These are phyloP conservation scores for Ceratocystis harringtonii DNA, from an alignment of 2,329 filamentous ascomycete genomes.

Conservation along the genomic window DNA sequence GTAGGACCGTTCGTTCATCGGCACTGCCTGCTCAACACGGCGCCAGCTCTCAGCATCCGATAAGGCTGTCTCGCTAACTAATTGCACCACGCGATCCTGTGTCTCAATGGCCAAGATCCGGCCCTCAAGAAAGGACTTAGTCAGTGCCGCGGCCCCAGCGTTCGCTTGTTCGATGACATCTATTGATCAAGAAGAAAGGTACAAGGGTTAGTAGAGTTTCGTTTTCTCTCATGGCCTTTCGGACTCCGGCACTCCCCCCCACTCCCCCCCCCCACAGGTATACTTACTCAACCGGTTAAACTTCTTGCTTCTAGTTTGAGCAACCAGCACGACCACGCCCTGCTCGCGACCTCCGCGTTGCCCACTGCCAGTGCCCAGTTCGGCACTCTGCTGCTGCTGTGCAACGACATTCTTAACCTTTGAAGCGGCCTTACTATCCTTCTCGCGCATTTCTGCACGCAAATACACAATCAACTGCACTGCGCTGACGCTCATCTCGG, in stretches of 20 bases:
- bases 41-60: conserved; percentile 76
- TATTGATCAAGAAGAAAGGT: conserved; percentile 4
- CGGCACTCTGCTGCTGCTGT: conserved; percentile 18
- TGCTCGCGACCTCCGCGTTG: conserved; percentile 32
- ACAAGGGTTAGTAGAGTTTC: too few species aligned
- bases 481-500: conserved; percentile 47
- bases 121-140: conserved; percentile 57
- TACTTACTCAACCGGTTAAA: conserved; percentile 51
- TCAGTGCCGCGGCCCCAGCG: conserved; percentile 41
- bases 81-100: conserved; percentile 64
- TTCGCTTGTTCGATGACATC: conserved; percentile 72
- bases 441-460: conserved; percentile 64
- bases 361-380: conserved; percentile 21
- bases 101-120: conserved; percentile 82
- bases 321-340: conserved; percentile 71
- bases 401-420: conserved; percentile 26
- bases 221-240: background rate
- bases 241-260: background rate
- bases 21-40: conserved; percentile 60
- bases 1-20: conserved; percentile 66
- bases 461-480: conserved; percentile 60
- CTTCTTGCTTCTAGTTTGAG: conserved; percentile 77
- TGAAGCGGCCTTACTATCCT: conserved; percentile 46
- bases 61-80: conserved; percentile 58
- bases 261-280: background rate